Evolutionary conservation across 2,329 filamentous ascomycete species (phyloP).

Genomic region (Escovopsis sp.): DNA sequence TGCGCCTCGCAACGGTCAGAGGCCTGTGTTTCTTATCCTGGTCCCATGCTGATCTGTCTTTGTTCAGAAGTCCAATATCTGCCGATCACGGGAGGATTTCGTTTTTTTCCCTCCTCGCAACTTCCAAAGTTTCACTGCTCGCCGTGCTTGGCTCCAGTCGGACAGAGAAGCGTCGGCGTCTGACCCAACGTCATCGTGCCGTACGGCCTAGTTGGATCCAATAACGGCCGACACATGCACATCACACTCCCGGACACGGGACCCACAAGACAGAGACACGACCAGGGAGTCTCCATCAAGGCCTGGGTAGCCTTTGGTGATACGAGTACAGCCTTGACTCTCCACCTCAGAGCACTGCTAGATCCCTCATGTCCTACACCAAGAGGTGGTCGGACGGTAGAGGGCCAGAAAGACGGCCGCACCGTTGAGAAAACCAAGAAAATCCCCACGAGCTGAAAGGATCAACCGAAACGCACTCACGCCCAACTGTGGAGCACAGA

Average conservation of each 20-base stretch:
- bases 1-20: no score
- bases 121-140: no score
- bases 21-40: no score
- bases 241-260: not conserved
- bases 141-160: no score
- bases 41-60: no score
- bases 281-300: not conserved
- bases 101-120: no score
- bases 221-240: not conserved
- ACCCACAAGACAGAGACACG: not conserved
- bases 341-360: not conserved
- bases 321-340: not conserved
- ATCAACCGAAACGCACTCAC: slow-evolving; percentile 16
- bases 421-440: not conserved
- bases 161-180: no score
- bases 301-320: not conserved
- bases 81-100: no score
- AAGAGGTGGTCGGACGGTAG: no score
- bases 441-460: not conserved
- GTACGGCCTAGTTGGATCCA: not conserved
- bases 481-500: slow-evolving; percentile 21
- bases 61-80: no score
- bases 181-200: no score
- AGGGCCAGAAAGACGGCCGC: no score
- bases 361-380: not conserved